Conservation (phyloP, 2,329 filamentous ascomycete genomes). For the Monilinia fructigena region DNA sequence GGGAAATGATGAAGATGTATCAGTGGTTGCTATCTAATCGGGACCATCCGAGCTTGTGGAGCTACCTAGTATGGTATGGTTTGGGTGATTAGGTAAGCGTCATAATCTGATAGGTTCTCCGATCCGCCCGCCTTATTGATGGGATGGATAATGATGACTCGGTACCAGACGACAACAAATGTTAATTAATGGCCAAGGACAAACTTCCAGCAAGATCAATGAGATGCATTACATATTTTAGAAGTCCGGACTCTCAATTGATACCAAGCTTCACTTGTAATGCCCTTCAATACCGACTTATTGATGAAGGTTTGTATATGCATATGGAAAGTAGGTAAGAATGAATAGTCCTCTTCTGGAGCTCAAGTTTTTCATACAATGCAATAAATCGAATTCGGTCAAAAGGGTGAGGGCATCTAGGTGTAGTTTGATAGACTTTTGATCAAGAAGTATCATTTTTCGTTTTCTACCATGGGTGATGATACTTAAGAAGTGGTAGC, state of each 20-base stretch:
- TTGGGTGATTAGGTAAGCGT: background rate
- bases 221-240: too few relatives aligned
- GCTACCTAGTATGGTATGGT: background rate
- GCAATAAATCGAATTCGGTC: background rate
- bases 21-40: conserved; percentile 20
- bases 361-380: too few relatives aligned
- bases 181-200: background rate
- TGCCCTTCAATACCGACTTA: too few relatives aligned
- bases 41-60: conserved; percentile 1
- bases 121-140: too few relatives aligned
- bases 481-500: too few relatives aligned
- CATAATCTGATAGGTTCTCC: too few relatives aligned
- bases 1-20: conserved; percentile 3
- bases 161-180: background rate
- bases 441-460: background rate
- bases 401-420: background rate
- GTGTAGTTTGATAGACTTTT: background rate
- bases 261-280: background rate
- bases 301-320: background rate
- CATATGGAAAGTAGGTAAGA: background rate
- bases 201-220: background rate
- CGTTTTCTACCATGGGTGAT: background rate
- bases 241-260: too few relatives aligned
- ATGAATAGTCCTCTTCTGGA: too few relatives aligned
- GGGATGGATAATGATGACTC: background rate